Base-by-base conservation (phyloP, 1,284 basidiomycete genomes). In the Boletus semigastroideus region DNA sequence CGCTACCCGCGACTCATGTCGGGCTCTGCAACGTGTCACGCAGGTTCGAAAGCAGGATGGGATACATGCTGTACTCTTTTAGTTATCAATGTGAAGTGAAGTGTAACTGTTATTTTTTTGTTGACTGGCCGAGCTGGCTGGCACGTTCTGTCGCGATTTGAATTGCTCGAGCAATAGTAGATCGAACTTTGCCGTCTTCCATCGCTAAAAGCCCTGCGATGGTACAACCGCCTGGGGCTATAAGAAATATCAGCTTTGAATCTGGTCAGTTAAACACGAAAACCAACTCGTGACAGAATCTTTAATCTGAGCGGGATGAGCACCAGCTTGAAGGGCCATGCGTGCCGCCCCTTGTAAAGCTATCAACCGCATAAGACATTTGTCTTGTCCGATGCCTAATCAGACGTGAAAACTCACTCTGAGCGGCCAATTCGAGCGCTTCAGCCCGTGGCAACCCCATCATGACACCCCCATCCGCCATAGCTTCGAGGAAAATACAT, bases 401-500 rank as follows among this genome's bases (percentile, higher is more conserved):
- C 16, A 36, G 22, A 34, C n/a, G 17, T 33, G 34, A 25, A n/a
- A n/a, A 73, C 86, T 66, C 70, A 96, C 94, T 95, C 74, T 99
- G 97, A 45, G 96, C 89, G 42, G 97, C 96, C 48, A 99, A 74
- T 68, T 99, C 97, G 36, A 98, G 72, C 5, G 97, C 95, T 71
- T 98, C 96, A 1, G 86, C 82, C 55, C 97, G 79, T 3, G 97
- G 97, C 42, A 99, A 76, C 27, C 97, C 97, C 97, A 99, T 99
- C 97, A 99, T 99, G 40, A 99, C 97, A 30, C 94, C 97, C 31
- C 97, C 97, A 71, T 99, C 97, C 2, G 94, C 90, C 94, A 99
- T 98, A 1, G 97, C 96, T 72, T 99, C 97, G 54, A 99, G 78
- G 63, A 99, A 95, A 43, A 99, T 87, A 59, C 93, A 94, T 2